Conservation (phyloP, 495 filamentous ascomycete genomes). For the Tuber magnatum region DNA sequence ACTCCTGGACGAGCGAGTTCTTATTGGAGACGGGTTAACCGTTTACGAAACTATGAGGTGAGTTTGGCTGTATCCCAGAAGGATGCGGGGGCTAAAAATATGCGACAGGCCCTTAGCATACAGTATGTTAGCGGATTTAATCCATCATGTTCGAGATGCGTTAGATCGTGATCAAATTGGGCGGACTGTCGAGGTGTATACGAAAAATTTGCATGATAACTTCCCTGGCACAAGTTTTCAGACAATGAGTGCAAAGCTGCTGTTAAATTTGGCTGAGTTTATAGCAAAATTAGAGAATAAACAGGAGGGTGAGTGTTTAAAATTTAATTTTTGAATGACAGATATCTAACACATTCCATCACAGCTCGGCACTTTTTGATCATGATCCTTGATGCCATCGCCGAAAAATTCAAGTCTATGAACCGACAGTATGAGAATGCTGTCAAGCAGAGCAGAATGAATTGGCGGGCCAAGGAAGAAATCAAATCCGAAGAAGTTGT, state of each 20-base stretch:
- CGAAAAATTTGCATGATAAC: slow-evolving; percentile 88
- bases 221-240: slow-evolving; percentile 98
- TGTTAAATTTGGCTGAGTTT: slow-evolving; percentile 95
- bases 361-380: slow-evolving; percentile 83
- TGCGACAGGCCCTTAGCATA: slow-evolving; percentile 71
- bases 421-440: slow-evolving; percentile 91
- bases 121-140: slow-evolving; percentile 95
- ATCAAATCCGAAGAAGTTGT: slow-evolving; percentile 68
- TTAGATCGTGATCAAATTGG: slow-evolving; percentile 81
- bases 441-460: slow-evolving; percentile 76
- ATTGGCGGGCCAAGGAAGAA: slow-evolving; percentile 59
- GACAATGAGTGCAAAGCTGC: slow-evolving; percentile 96
- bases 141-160: slow-evolving; percentile 89
- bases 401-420: slow-evolving; percentile 97
- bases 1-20: slow-evolving; percentile 80
- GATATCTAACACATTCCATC: slow-evolving; percentile 5
- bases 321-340: neutral
- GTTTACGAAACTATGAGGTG: slow-evolving; percentile 84
- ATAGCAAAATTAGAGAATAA: slow-evolving; percentile 89
- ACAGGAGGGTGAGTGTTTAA: slow-evolving; percentile 50
- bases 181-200: slow-evolving; percentile 92
- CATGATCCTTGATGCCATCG: slow-evolving; percentile 95
- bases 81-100: neutral
- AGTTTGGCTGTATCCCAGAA: neutral
- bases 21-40: slow-evolving; percentile 92